Base-by-base conservation (phyloP, 2,329 filamentous ascomycete species). In the Pseudogymnoascus sp. region DNA sequence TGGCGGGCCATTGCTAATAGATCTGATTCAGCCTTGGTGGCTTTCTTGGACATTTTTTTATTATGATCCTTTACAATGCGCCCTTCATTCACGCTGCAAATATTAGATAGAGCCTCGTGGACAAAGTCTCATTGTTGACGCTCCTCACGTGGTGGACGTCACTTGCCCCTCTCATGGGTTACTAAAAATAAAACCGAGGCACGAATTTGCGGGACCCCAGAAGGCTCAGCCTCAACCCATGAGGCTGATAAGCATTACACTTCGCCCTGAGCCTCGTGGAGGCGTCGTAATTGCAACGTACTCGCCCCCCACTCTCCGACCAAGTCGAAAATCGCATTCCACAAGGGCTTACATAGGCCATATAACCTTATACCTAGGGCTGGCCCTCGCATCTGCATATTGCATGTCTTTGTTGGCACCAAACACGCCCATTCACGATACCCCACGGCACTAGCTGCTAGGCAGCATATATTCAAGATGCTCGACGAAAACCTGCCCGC, bases 401-500 rank as follows among this genome's bases (percentile, higher is more conserved):
- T 54, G 47, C 28, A 18, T 32, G 28, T 4, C 9, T 54, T 32
- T 2, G 28, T 54, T 20, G 47, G 32, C 32, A 16, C 47, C 20
- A 28, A 54, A 28, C 9, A 20, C 47, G 20, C 28, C 25, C 28
- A 54, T 32, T 7, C 47, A 54, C 47, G 32, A 9, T 6, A 2
- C 47, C 25, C 47, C 28, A 32, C 28, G 28, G 47, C 47, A 12
- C 47, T 54, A 54, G 47, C 28, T 54, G 47, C 47, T 3, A 54
- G 47, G 47, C 47, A 54, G 47, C 47, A 18, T 7, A 32, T 12
- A 59, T 58, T n/a, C 59, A 66, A 58, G 20, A 96, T 96, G 91
- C 82, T 96, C 69, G 91, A 96, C 85, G 90, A 95, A 73, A 96
- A 92, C 74, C 84, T 97, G n/a, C 92, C 92, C 61, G 91, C 81